A percentile compares a stretch with the other conserved stretches of the same genome.
These are phyloP conservation scores for Saccharomycopsis fodiens DNA, from an alignment of 805 yeast species.

Conservation along the genomic window DNA sequence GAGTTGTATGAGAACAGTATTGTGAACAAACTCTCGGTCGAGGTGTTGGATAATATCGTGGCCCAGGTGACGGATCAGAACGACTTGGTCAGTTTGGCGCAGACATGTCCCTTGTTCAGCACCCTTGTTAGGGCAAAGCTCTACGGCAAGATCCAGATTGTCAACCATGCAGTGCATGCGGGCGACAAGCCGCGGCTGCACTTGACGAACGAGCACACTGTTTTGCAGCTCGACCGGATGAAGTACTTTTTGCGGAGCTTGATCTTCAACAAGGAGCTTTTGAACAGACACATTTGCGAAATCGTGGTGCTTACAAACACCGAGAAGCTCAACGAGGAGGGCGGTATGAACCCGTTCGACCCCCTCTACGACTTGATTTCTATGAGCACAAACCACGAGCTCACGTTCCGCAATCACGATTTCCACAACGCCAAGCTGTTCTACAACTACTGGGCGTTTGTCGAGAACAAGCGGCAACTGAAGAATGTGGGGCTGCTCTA, in stretches of 20 bases:
- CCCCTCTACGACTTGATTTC: constrained; percentile 9
- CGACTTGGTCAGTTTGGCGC: constrained; percentile 24
- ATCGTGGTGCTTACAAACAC: constrained; percentile 25
- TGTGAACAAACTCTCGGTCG: background rate
- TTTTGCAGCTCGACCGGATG: constrained; percentile 23
- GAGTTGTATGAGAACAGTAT: background rate
- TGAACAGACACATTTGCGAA: constrained; percentile 23
- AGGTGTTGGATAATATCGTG: constrained; percentile 2
- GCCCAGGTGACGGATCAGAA: constrained; percentile 17
- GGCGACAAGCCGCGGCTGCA: constrained; percentile 22
- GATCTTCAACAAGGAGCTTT: constrained; percentile 23
- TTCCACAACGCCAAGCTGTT: constrained; percentile 5
- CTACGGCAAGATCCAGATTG: constrained; percentile 24
- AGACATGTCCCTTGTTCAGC: constrained; percentile 25
- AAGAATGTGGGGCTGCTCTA: background rate
- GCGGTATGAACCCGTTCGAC: background rate
- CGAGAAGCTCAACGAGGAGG: constrained; percentile 5
- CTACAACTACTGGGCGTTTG: constrained; percentile 4
- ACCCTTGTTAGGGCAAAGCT: constrained; percentile 24
- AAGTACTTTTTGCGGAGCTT: constrained; percentile 26
- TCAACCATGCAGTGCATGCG: constrained; percentile 20
- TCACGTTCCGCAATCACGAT: constrained; percentile 9
- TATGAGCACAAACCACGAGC: background rate
- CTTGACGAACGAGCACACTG: constrained; percentile 23
- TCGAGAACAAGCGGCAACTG: background rate